Conservation (phyloP, 2,329 filamentous ascomycete genomes). For the Sphaerulina musiva region DNA sequence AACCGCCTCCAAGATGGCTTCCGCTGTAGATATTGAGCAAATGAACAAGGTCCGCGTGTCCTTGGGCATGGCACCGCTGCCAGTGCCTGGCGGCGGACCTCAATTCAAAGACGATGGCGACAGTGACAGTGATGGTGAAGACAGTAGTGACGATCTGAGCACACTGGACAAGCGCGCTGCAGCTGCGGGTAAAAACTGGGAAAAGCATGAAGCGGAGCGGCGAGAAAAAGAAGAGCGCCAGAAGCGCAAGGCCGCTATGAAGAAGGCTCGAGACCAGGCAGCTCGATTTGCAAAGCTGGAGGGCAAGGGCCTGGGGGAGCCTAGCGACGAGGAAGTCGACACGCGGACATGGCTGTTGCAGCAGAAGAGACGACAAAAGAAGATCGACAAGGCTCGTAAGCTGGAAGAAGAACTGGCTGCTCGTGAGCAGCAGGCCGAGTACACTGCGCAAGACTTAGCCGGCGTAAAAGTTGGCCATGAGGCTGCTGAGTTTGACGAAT, state of each 20-base stretch:
- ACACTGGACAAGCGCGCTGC: slow-evolving; percentile 78
- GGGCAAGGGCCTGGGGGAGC: slow-evolving; percentile 79
- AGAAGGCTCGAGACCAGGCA: slow-evolving; percentile 78
- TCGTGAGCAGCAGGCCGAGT: slow-evolving; percentile 62
- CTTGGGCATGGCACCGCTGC: slow-evolving; percentile 82
- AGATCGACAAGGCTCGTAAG: slow-evolving; percentile 67
- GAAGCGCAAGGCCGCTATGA: slow-evolving; percentile 72
- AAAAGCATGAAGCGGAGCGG: slow-evolving; percentile 59
- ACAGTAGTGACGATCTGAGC: slow-evolving; percentile 59
- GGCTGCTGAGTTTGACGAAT: slow-evolving; percentile 67
- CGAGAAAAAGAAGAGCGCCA: slow-evolving; percentile 71
- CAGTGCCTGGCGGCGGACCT: slow-evolving; percentile 65
- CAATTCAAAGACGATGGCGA: slow-evolving; percentile 50
- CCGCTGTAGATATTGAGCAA: slow-evolving; percentile 71
- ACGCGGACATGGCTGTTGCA: slow-evolving; percentile 80
- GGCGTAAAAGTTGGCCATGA: slow-evolving; percentile 92
- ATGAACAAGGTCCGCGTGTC: slow-evolving; percentile 86
- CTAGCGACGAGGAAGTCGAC: slow-evolving; percentile 59
- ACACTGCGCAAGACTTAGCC: slow-evolving; percentile 77
- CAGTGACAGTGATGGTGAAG: slow-evolving; percentile 31
- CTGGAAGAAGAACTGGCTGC: slow-evolving; percentile 71
- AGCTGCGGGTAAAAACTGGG: slow-evolving; percentile 68
- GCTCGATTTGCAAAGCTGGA: slow-evolving; percentile 69
- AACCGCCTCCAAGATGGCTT: slow-evolving; percentile 14
- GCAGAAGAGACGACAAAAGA: slow-evolving; percentile 90